These are phyloP conservation scores for Myxozyma monticola DNA, from an alignment of 805 yeast species.

Conservation along the genomic window DNA sequence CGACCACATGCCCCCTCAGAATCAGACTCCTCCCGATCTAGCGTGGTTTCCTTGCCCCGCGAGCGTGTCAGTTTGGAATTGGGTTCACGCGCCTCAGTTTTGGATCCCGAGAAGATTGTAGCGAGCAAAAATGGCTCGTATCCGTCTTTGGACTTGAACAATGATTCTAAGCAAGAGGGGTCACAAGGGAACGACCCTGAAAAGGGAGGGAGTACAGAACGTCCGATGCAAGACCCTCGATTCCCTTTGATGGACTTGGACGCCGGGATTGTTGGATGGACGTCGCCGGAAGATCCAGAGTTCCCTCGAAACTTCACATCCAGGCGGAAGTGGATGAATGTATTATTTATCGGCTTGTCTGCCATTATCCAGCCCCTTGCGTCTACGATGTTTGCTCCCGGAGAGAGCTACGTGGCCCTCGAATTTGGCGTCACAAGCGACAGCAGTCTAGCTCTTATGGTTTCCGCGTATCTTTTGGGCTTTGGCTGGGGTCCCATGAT, in stretches of 20 bases:
- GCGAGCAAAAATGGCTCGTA: no score
- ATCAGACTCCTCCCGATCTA: no score
- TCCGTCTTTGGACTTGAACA: no score
- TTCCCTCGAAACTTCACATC: constrained; percentile 42
- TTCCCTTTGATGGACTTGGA: constrained; percentile 4
- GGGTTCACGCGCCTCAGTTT: no score
- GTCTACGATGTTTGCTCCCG: constrained; percentile 19
- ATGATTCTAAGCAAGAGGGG: no score
- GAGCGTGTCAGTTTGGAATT: no score
- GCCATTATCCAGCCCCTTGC: constrained; percentile 10
- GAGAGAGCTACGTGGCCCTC: constrained; percentile 39
- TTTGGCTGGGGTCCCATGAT: constrained; percentile 47
- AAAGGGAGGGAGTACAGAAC: no score
- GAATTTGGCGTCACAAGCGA: constrained; percentile 8
- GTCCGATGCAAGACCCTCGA: no score
- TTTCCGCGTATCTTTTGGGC: constrained; percentile 55
- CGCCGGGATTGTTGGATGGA: constrained; percentile 28
- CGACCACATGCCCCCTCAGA: no score
- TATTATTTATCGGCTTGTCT: constrained; percentile 33
- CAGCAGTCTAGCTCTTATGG: constrained; percentile 49
- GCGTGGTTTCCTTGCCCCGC: no score
- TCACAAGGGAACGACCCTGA: no score
- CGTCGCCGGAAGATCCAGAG: constrained; percentile 38
- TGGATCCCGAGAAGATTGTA: no score
- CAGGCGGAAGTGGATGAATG: constrained; percentile 43